Conservation (phyloP, 1,284 basidiomycete species). For the Pholiota adiposa region DNA sequence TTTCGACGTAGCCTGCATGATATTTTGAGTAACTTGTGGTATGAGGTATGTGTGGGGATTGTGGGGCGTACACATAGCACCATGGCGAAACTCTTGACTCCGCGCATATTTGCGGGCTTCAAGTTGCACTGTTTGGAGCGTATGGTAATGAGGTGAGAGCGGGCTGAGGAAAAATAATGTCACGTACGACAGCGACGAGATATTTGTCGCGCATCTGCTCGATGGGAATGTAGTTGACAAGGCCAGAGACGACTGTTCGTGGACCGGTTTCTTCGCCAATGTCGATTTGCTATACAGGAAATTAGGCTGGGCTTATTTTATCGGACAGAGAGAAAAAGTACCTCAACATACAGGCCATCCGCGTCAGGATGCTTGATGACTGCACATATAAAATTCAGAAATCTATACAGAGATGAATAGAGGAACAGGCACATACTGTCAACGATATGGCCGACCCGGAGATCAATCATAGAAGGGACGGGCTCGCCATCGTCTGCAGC, state of each 20-base stretch:
- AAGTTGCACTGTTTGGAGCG: slow-evolving; percentile 82
- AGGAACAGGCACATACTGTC: slow-evolving; percentile 65
- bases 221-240: slow-evolving; percentile 94
- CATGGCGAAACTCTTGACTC: slow-evolving; percentile 96
- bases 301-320: neutral
- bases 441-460: slow-evolving; percentile 89
- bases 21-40: neutral
- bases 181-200: slow-evolving; percentile 83
- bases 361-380: slow-evolving; percentile 95
- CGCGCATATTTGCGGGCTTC: slow-evolving; percentile 95
- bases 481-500: slow-evolving; percentile 77
- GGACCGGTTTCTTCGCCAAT: slow-evolving; percentile 93
- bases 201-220: slow-evolving; percentile 89
- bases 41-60: neutral
- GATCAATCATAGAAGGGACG: slow-evolving; percentile 91
- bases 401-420: neutral
- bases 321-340: slow-evolving; percentile 26
- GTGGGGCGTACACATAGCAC: slow-evolving; percentile 77
- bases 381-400: slow-evolving; percentile 33
- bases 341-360: slow-evolving; percentile 90
- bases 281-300: slow-evolving; percentile 79
- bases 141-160: slow-evolving; percentile 7
- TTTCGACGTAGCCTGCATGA: slow-evolving; percentile 77
- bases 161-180: neutral
- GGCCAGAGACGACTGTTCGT: slow-evolving; percentile 91